Evolutionary conservation across 2,329 filamentous ascomycete species (phyloP), one percentile per base, ranked within the genome.

Genomic region (Cladosporium phlei): DNA sequence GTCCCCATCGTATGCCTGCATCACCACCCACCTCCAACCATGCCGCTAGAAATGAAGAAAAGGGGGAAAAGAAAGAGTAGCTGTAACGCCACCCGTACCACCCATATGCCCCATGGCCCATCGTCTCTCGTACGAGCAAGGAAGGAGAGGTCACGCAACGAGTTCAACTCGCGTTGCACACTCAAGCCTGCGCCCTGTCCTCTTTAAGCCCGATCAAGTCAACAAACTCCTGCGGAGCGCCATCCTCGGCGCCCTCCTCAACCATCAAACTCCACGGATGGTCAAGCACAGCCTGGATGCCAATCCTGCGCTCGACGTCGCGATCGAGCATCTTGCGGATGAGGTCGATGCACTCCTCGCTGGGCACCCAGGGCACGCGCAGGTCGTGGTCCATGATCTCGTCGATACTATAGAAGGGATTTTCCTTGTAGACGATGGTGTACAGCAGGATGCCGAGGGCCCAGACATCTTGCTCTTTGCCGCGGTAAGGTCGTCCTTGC

Each of bases 341-440:
- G 43, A 98, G 75, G 59, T 96, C 85, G 55, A 98, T 94, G 66
- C 89, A 95, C 55, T 90, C 85, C 54, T 96, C 89, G 66, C 88
- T 89, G 71, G 91, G 82, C 25, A 85, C 79, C 65, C 87, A 96
- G 0, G 93, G 93, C 21, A 98, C 84, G 38, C 93, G 81, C 49
- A 98, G 74, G 58, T 96, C 91, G 61, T 91, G 90, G 65, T 98
- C 93, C 80, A 97, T 94, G 62, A 98, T 98, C 73, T 98, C 93
- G 66, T 98, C 93, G 60, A 97, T 93, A 68, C 86, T 94, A 76
- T 97, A 97, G 68, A 96, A 98, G 1, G 93, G 91, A 63, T 98
- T 98, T 70, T 98, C 93, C 71, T 97, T 98, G 77, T 98, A 98
- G 61, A 97, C 86, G 62, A 98, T 96, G 21, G 93, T 98, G 73